Evolutionary conservation across 495 filamentous ascomycete genomes (phyloP).

Genomic region (Penicillium egyptiacum): DNA sequence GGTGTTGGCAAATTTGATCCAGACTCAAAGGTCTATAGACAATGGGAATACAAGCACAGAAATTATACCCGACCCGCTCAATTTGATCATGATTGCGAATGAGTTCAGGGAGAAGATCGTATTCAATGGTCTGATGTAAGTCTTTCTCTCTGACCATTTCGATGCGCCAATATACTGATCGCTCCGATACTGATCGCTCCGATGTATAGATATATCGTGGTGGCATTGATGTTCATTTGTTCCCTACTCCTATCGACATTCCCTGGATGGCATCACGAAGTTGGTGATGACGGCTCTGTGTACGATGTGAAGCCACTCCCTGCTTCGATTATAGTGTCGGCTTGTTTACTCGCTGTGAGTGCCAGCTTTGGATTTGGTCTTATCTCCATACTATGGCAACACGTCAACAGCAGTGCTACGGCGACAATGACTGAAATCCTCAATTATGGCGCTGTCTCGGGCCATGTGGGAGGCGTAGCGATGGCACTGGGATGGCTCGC

Average conservation of each 20-base stretch:
- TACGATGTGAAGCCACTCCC: too few species aligned
- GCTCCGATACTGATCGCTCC: neutral
- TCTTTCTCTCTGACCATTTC: neutral
- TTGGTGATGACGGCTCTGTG: too few species aligned
- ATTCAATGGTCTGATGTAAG: conserved; percentile 25
- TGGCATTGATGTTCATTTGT: neutral
- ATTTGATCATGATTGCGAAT: conserved; percentile 21
- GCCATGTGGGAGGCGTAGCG: neutral
- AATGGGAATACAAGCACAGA: neutral
- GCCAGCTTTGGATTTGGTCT: too few species aligned
- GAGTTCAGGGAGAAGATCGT: conserved; percentile 20
- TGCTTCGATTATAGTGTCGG: too few species aligned
- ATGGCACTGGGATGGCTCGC: neutral
- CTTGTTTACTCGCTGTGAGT: too few species aligned
- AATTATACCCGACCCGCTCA: conserved; percentile 16
- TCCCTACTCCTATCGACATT: conserved; percentile 13
- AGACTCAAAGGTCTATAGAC: neutral
- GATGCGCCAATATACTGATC: neutral
- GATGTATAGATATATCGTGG: conserved; percentile 6
- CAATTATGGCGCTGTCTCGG: too few species aligned
- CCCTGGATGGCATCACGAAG: too few species aligned
- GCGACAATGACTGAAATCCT: too few species aligned
- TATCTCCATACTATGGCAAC: too few species aligned
- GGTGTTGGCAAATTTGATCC: conserved; percentile 9
- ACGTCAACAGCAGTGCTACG: too few species aligned